Percentiles rank a stretch among this genome's conserved stretches.
Evolutionary conservation across 345 rosid species (phyloP).

Genomic region (Moricandia arvensis): DNA sequence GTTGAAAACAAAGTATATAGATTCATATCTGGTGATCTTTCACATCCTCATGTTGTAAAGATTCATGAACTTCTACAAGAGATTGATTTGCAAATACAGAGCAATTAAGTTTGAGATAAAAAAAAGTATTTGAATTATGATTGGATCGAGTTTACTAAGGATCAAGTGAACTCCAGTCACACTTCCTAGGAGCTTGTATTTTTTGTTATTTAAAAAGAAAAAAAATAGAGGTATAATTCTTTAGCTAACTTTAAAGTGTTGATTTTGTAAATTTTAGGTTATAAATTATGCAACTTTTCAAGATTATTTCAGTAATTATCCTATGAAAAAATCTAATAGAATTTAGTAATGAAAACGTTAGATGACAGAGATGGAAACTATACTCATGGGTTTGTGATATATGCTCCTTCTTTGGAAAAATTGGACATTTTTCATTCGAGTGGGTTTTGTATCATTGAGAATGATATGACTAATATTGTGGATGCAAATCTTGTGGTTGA

Average conservation of each 20-base stretch:
- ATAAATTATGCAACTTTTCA: too few relatives aligned
- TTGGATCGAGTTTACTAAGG: neutral
- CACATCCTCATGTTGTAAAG: constrained; percentile 41
- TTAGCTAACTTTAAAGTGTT: too few relatives aligned
- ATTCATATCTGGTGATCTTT: constrained; percentile 54
- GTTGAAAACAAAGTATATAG: constrained; percentile 47
- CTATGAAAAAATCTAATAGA: too few relatives aligned
- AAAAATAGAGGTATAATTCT: too few relatives aligned
- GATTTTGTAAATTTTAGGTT: too few relatives aligned
- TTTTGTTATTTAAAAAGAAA: too few relatives aligned
- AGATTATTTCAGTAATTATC: too few relatives aligned
- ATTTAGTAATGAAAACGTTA: neutral
- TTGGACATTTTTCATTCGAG: neutral
- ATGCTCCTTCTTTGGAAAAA: constrained; percentile 19
- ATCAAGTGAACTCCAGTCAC: neutral
- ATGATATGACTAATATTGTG: neutral
- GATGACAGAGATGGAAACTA: neutral
- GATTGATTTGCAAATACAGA: neutral
- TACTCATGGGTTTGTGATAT: constrained; percentile 1
- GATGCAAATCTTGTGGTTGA: neutral
- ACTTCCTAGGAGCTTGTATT: neutral
- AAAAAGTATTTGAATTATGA: neutral
- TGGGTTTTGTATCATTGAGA: neutral
- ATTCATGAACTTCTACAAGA: constrained; percentile 17
- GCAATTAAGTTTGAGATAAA: neutral